Evolutionary conservation across 2,329 filamentous ascomycete genomes (phyloP).

Genomic region (Pseudogymnoascus sp.): DNA sequence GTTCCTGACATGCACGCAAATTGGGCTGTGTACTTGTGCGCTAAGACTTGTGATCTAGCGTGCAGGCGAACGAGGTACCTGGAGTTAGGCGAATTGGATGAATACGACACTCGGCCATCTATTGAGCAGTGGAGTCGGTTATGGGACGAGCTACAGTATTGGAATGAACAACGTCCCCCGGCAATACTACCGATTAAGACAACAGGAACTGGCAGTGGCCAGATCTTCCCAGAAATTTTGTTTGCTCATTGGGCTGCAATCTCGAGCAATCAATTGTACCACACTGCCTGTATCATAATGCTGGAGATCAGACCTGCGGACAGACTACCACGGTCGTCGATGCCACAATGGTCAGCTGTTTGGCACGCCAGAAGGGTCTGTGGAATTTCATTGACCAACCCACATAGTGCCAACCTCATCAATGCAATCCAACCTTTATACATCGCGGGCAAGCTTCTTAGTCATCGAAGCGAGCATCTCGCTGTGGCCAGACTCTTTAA

Average conservation of each 20-base stretch:
- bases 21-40: constrained; percentile 49
- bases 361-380: constrained; percentile 51
- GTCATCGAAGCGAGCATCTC: constrained; percentile 38
- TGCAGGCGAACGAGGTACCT: constrained; percentile 40
- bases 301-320: constrained; percentile 35
- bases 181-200: constrained; percentile 40
- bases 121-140: constrained; percentile 38
- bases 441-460: constrained; percentile 47
- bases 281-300: constrained; percentile 46
- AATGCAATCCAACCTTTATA: constrained; percentile 52
- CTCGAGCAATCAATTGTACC: constrained; percentile 49
- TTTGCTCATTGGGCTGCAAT: constrained; percentile 48
- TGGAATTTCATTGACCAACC: constrained; percentile 48
- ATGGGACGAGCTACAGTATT: constrained; percentile 43
- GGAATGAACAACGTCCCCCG: constrained; percentile 38
- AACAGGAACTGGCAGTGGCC: constrained; percentile 28
- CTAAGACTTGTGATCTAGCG: constrained; percentile 43
- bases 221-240: constrained; percentile 44
- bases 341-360: constrained; percentile 31
- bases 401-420: constrained; percentile 46
- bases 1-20: constrained; percentile 50
- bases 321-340: constrained; percentile 18
- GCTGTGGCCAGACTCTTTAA: constrained; percentile 37
- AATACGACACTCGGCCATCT: constrained; percentile 35
- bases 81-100: constrained; percentile 40